phyloP scores from a whole-genome alignment of 2,329 filamentous ascomycete species.

The Pestalotiopsis sp. region DNA sequence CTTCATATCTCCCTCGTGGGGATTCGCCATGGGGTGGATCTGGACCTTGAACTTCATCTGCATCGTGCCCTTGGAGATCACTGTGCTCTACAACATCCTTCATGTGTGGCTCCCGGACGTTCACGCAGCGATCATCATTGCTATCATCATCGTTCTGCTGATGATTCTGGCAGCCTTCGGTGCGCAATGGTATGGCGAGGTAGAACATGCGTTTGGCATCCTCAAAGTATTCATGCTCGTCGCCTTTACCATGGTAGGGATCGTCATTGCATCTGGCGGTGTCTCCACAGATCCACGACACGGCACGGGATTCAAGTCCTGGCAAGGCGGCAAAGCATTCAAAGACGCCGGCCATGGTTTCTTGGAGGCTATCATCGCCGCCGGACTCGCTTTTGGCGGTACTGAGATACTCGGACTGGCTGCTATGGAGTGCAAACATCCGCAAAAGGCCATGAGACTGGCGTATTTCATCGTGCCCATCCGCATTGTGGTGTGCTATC shows the following conservation, averaged over 20 bases:
- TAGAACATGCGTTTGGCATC: constrained; percentile 55
- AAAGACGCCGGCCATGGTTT: constrained; percentile 43
- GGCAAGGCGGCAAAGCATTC: constrained; percentile 50
- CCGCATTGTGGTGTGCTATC: constrained; percentile 41
- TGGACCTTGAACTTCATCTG: constrained; percentile 39
- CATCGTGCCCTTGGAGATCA: constrained; percentile 40
- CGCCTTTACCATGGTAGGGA: constrained; percentile 59
- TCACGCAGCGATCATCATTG: constrained; percentile 32
- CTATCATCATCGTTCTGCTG: constrained; percentile 42
- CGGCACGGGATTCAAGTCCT: constrained; percentile 54
- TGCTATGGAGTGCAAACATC: constrained; percentile 43
- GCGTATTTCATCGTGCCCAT: constrained; percentile 42
- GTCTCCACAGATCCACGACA: constrained; percentile 45
- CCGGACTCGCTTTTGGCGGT: constrained; percentile 47
- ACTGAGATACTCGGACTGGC: constrained; percentile 48
- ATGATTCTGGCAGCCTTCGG: constrained; percentile 47
- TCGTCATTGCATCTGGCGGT: constrained; percentile 53
- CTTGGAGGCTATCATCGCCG: constrained; percentile 45
- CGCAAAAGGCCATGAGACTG: constrained; percentile 36
- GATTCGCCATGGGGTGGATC: constrained; percentile 44
- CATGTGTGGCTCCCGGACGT: constrained; percentile 30
- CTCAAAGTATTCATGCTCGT: constrained; percentile 54
- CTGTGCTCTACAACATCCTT: constrained; percentile 34
- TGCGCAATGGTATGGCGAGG: constrained; percentile 46
- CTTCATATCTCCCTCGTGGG: constrained; percentile 39